These are phyloP conservation scores for Chaetoceros muelleri DNA, from an alignment of 108 stramenopile species.

Conservation along the genomic window DNA sequence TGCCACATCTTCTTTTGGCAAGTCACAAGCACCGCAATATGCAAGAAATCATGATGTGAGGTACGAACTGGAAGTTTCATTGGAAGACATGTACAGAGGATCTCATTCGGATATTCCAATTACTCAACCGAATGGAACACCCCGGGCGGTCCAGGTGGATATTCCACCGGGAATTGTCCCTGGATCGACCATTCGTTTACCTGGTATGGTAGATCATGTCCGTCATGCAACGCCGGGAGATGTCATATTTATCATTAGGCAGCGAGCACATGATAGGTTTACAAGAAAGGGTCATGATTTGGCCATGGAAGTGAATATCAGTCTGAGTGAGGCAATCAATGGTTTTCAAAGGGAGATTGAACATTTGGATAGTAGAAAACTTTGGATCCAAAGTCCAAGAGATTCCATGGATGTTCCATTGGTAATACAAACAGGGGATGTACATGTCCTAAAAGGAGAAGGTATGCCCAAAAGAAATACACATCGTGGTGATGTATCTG, in stretches of 20 bases:
- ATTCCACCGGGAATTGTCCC: constrained; percentile 38
- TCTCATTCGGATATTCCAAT: constrained; percentile 34
- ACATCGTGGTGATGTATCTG: not conserved
- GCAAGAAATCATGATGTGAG: constrained; percentile 41
- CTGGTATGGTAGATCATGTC: constrained; percentile 55
- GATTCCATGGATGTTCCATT: constrained; percentile 5
- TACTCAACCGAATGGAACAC: constrained; percentile 28
- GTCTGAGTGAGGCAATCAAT: constrained; percentile 46
- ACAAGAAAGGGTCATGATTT: constrained; percentile 65
- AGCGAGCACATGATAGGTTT: constrained; percentile 42
- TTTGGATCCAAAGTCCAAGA: constrained; percentile 27
- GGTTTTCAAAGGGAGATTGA: constrained; percentile 34
- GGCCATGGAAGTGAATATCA: constrained; percentile 57
- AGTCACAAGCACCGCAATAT: not conserved
- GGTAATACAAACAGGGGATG: constrained; percentile 58
- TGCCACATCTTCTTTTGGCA: not conserved
- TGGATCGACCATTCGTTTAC: constrained; percentile 47
- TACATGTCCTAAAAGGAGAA: constrained; percentile 67
- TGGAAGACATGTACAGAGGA: constrained; percentile 76
- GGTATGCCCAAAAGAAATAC: constrained; percentile 58
- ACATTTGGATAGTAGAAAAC: constrained; percentile 42
- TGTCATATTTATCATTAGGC: constrained; percentile 49
- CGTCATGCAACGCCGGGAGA: constrained; percentile 52
- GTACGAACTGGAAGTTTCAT: constrained; percentile 61
- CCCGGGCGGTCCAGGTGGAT: constrained; percentile 47